Percentiles rank a stretch among this genome's conserved stretches.
Conservation (phyloP, 2,329 filamentous ascomycete genomes). For the Mycosphaerella arachidis region DNA sequence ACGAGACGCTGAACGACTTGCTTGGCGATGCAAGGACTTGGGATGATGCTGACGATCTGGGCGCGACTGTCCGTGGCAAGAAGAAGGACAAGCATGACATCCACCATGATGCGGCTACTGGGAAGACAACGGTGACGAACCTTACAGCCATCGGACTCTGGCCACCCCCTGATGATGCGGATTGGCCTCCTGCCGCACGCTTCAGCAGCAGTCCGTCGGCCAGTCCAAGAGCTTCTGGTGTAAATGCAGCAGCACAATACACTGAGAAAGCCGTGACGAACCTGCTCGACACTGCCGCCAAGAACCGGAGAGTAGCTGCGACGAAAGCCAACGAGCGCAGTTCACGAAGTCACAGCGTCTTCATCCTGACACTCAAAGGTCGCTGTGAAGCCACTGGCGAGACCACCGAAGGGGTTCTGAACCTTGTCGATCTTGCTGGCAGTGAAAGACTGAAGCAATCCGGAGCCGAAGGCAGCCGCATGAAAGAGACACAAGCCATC, state of each 20-base stretch:
- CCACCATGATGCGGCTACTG: conserved; percentile 74
- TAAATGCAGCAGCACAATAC: conserved; percentile 19
- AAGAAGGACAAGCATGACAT: conserved; percentile 80
- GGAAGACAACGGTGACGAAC: conserved; percentile 77
- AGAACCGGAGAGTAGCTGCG: conserved; percentile 85
- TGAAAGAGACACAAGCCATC: conserved; percentile 95
- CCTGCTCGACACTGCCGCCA: conserved; percentile 66
- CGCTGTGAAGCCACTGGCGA: conserved; percentile 72
- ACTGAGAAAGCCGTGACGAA: conserved; percentile 28
- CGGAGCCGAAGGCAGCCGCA: conserved; percentile 76
- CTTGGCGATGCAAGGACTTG: conserved; percentile 67
- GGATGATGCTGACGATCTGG: conserved; percentile 39
- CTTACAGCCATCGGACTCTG: conserved; percentile 73
- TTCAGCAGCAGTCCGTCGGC: conserved; percentile 4
- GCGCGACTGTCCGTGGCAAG: conserved; percentile 26
- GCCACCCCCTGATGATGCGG: conserved; percentile 61
- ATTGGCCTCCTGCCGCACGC: conserved; percentile 25
- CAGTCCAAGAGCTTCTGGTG: neutral
- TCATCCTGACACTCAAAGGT: conserved; percentile 70
- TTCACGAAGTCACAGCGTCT: conserved; percentile 91
- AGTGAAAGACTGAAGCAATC: conserved; percentile 87
- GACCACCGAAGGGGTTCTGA: conserved; percentile 85
- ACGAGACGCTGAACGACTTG: conserved; percentile 91
- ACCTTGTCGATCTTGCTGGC: conserved; percentile 91
- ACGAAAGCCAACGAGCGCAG: conserved; percentile 97